Percentiles rank a stretch among this genome's conserved stretches.
Evolutionary conservation across 768 basidiomycete species (phyloP).

Genomic region (Coprinopsis marcescibilis): DNA sequence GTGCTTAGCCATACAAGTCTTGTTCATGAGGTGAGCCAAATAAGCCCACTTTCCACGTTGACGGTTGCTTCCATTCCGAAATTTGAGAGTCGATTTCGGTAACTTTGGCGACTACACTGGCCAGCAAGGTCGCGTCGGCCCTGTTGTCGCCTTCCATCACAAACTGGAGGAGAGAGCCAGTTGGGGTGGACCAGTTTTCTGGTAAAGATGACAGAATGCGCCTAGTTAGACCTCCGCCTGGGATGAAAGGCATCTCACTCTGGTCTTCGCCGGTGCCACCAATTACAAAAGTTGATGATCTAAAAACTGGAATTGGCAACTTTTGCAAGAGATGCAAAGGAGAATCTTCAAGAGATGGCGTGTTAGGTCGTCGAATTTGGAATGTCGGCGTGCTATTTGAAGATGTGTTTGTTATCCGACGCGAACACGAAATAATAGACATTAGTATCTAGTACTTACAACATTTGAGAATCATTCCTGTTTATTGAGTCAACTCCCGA

Average conservation of each 20-base stretch:
- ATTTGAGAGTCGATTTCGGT: slow-evolving; percentile 31
- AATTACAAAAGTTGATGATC: slow-evolving; percentile 49
- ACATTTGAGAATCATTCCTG: slow-evolving; percentile 73
- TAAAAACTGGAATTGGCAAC: no score
- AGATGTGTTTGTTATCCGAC: background rate
- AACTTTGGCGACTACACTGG: slow-evolving; percentile 45
- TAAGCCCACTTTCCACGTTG: slow-evolving; percentile 60
- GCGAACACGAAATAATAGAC: background rate
- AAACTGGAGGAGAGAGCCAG: slow-evolving; percentile 62
- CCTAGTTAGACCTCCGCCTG: slow-evolving; percentile 70
- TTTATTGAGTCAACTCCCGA: slow-evolving; percentile 73
- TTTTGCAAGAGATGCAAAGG: slow-evolving; percentile 36
- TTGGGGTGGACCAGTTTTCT: slow-evolving; percentile 43
- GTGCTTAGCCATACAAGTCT: slow-evolving; percentile 55
- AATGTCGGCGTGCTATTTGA: slow-evolving; percentile 57
- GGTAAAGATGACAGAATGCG: slow-evolving; percentile 59
- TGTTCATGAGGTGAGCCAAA: slow-evolving; percentile 74
- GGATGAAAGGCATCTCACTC: slow-evolving; percentile 59
- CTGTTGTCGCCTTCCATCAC: slow-evolving; percentile 82
- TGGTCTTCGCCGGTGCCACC: slow-evolving; percentile 17
- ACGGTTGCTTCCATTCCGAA: slow-evolving; percentile 55
- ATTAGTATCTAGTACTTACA: slow-evolving; percentile 36
- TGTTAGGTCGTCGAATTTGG: slow-evolving; percentile 41
- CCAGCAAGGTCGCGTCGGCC: slow-evolving; percentile 59
- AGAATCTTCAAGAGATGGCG: slow-evolving; percentile 39